Conservation (phyloP, 306 rosid species). For the Acmispon strigosus region DNA sequence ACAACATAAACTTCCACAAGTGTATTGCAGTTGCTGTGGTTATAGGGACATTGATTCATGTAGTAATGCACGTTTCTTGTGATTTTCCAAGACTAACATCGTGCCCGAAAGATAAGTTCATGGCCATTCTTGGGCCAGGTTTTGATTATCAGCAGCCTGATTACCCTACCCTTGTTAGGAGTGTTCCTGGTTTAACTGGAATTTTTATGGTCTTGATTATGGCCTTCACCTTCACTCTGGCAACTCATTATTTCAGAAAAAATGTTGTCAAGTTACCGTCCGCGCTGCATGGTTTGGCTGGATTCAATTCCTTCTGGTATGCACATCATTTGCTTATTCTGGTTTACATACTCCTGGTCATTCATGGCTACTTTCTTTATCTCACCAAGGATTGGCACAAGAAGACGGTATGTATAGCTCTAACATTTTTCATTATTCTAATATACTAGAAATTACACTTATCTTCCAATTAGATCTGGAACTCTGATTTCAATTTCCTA, state of each 20-base stretch:
- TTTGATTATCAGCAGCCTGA: conserved; percentile 48
- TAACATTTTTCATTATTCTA: background rate
- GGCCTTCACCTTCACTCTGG: conserved; percentile 67
- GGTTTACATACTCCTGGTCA: conserved; percentile 54
- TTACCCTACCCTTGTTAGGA: conserved; percentile 32
- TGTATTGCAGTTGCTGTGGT: conserved; percentile 47
- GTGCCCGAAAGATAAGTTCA: conserved; percentile 35
- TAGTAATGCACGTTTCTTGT: conserved; percentile 45
- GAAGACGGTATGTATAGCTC: conserved; percentile 56
- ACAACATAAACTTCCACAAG: conserved; percentile 87
- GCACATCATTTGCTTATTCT: conserved; percentile 78
- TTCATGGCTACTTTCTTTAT: conserved; percentile 64
- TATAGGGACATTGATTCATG: conserved; percentile 52
- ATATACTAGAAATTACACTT: background rate
- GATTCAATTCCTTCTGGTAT: conserved; percentile 93
- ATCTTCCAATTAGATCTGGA: background rate
- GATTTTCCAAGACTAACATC: conserved; percentile 67
- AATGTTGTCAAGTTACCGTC: conserved; percentile 48
- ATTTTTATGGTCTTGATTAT: conserved; percentile 54
- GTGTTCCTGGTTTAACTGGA: conserved; percentile 58
- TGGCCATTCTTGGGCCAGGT: conserved; percentile 38
- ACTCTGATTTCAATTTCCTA: background rate
- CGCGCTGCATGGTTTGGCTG: conserved; percentile 54
- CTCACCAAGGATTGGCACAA: conserved; percentile 50
- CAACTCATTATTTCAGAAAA: conserved; percentile 64